Conservation (phyloP, 345 rosid genomes). For the Rhodamnia rubescens region DNA sequence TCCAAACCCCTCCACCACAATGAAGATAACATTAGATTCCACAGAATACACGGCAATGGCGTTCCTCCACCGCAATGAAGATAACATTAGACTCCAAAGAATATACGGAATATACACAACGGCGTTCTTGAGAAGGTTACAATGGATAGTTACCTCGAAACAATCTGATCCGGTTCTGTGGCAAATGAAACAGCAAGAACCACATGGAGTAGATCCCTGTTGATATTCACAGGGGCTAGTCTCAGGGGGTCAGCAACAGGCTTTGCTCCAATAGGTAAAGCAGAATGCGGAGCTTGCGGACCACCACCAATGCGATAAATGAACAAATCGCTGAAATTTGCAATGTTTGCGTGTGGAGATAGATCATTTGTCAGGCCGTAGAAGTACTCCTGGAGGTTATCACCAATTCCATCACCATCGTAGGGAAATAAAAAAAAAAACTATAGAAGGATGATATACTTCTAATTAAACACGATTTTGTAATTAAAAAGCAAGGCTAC, state of each 20-base stretch:
- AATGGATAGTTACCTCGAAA: slow-evolving; percentile 35
- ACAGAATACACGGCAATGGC: background rate
- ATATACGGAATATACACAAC: background rate
- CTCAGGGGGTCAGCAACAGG: slow-evolving; percentile 62
- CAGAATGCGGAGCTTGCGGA: slow-evolving; percentile 81
- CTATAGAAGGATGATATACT: background rate
- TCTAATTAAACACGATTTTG: background rate
- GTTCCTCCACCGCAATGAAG: background rate
- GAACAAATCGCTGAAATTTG: slow-evolving; percentile 48
- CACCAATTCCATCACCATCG: background rate
- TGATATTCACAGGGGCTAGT: slow-evolving; percentile 44
- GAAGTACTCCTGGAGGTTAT: slow-evolving; percentile 62
- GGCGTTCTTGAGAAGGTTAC: background rate
- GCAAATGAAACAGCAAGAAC: slow-evolving; percentile 89
- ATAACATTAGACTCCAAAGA: background rate
- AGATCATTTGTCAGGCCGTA: slow-evolving; percentile 71
- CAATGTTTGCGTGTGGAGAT: slow-evolving; percentile 64
- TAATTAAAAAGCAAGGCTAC: background rate
- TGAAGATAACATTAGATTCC: background rate
- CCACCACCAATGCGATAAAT: slow-evolving; percentile 82
- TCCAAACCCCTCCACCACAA: background rate
- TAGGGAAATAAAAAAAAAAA: background rate
- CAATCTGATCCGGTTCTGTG: slow-evolving; percentile 60
- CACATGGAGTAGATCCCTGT: slow-evolving; percentile 51
- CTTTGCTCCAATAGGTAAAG: slow-evolving; percentile 68